Conservation (phyloP, 2,329 filamentous ascomycete species). For the Lojkania enalia region DNA sequence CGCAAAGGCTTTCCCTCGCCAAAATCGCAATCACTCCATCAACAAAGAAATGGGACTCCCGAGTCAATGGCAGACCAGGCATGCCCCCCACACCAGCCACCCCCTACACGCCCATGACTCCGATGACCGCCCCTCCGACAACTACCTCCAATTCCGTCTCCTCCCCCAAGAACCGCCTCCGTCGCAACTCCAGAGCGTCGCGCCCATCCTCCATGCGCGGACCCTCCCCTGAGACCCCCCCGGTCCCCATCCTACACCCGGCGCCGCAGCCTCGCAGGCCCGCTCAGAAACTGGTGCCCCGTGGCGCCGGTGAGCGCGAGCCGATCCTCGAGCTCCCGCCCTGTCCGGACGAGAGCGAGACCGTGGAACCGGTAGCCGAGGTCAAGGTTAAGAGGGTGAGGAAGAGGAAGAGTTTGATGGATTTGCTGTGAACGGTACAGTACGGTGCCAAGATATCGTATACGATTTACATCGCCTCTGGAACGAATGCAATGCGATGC, state of each 20-base stretch:
- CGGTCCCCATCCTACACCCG: constrained; percentile 22
- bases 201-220: constrained; percentile 27
- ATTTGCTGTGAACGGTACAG: constrained; percentile 34
- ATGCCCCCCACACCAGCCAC: constrained; percentile 30
- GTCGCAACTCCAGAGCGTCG: constrained; percentile 36
- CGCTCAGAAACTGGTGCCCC: constrained; percentile 31
- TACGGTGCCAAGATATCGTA: too few relatives aligned
- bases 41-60: constrained; percentile 36
- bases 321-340: constrained; percentile 39
- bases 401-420: constrained; percentile 45
- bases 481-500: too few relatives aligned
- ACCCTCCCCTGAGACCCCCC: constrained; percentile 28
- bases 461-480: too few relatives aligned
- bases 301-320: constrained; percentile 42
- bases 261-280: constrained; percentile 13
- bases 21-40: constrained; percentile 43
- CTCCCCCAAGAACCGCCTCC: constrained; percentile 15
- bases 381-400: constrained; percentile 33
- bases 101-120: constrained; percentile 38
- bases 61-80: constrained; percentile 23
- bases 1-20: constrained; percentile 42
- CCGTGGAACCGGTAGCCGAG: constrained; percentile 14
- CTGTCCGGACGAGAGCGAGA: constrained; percentile 25
- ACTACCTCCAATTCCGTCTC: constrained; percentile 13
- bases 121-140: constrained; percentile 35